A percentile compares a stretch with the other conserved stretches of the same genome.
Conservation (phyloP, 1,139 yeast species). For the Lipomyces yarrowii region DNA sequence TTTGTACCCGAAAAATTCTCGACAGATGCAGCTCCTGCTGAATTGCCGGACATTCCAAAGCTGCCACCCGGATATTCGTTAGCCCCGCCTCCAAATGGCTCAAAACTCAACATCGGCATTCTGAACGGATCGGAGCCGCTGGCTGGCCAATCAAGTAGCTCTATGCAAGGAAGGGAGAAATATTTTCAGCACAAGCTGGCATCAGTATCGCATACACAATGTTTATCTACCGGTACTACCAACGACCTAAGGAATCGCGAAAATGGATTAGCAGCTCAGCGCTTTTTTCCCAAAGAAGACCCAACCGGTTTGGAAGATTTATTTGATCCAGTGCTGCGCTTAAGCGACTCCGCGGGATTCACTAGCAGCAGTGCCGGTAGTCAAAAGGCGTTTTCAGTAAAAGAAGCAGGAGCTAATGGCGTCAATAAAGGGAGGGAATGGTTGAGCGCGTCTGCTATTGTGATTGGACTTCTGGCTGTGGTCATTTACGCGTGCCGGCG, state of each 20-base stretch:
- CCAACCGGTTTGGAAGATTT: slow-evolving; percentile 30
- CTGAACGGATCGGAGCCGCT: background rate
- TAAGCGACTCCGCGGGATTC: slow-evolving; percentile 11
- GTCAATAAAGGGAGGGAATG: background rate
- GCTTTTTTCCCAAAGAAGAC: slow-evolving; percentile 22
- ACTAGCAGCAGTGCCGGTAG: background rate
- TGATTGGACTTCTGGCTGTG: background rate
- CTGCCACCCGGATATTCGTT: slow-evolving; percentile 14
- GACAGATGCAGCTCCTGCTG: background rate
- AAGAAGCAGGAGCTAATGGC: background rate
- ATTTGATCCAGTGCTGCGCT: slow-evolving; percentile 21
- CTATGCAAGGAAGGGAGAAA: slow-evolving; percentile 6
- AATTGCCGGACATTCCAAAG: slow-evolving; percentile 13
- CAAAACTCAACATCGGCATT: background rate
- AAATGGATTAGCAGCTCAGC: slow-evolving; percentile 17
- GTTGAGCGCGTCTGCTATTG: background rate
- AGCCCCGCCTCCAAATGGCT: slow-evolving; percentile 26
- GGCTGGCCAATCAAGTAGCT: background rate
- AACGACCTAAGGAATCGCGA: background rate
- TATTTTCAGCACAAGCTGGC: slow-evolving; percentile 9
- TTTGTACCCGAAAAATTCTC: slow-evolving; percentile 1
- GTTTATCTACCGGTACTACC: background rate
- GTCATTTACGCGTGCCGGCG: background rate
- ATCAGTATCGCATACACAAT: background rate
- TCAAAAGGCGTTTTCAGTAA: background rate